A percentile compares a stretch with the other conserved stretches of the same genome.
These are phyloP conservation scores for Acer saccharum DNA, from an alignment of 345 rosid species.

Conservation along the genomic window DNA sequence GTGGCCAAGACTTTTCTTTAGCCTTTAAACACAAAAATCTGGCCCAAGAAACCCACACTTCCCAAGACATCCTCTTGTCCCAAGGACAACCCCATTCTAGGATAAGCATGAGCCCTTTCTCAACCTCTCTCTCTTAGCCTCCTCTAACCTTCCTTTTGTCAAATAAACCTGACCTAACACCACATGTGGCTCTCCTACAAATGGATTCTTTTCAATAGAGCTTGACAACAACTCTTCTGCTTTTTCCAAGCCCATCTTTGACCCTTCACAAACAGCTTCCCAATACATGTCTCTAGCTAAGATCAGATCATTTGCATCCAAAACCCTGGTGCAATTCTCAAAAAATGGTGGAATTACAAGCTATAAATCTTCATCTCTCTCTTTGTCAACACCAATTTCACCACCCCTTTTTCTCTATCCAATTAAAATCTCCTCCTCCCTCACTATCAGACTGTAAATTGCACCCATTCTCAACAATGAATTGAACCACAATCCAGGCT, in stretches of 20 bases:
- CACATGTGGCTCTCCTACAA: constrained; percentile 82
- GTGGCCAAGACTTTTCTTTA: constrained; percentile 80
- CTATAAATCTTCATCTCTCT: constrained; percentile 70
- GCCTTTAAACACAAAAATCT: constrained; percentile 81
- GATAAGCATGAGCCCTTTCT: constrained; percentile 60
- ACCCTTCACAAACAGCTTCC: constrained; percentile 67
- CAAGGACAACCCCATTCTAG: constrained; percentile 95
- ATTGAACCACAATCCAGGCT: constrained; percentile 87
- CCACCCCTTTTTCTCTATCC: constrained; percentile 48
- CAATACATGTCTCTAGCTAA: constrained; percentile 69
- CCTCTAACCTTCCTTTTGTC: constrained; percentile 60
- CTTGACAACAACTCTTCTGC: constrained; percentile 52
- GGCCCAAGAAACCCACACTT: constrained; percentile 94
- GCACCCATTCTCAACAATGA: constrained; percentile 85
- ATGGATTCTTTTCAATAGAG: constrained; percentile 67
- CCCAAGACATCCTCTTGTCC: constrained; percentile 96
- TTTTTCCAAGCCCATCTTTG: constrained; percentile 44
- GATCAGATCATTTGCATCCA: constrained; percentile 61
- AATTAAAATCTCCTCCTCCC: constrained; percentile 77
- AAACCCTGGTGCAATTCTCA: constrained; percentile 52
- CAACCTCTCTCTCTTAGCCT: constrained; percentile 75
- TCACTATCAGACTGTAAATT: constrained; percentile 53
- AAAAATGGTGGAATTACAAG: constrained; percentile 81
- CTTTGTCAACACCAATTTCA: constrained; percentile 35
- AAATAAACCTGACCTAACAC: constrained; percentile 68